Evolutionary conservation across 768 basidiomycete genomes (phyloP), one percentile per base, ranked within the genome.

Genomic region (Xerocomus potaroensis): DNA sequence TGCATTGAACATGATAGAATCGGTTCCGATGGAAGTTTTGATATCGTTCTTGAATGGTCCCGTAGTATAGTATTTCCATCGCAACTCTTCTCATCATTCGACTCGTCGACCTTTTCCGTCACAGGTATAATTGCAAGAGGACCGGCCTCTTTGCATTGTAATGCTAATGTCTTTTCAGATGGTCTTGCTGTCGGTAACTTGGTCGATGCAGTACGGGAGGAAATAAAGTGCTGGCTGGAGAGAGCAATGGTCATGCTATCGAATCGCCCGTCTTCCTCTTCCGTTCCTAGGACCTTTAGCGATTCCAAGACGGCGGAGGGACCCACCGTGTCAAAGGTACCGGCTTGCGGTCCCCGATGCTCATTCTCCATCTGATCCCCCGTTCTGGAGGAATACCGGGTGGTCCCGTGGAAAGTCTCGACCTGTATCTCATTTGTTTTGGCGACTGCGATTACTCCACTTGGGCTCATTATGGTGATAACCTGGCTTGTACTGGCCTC

Each of bases 1-100:
- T 58, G 53, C 1, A 58, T 55, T 9, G 59, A 61, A 1, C 39
- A 27, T 16, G 37, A 44, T 10, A 53, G 40, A 3, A 43, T 47
- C 5, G 53, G 53, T 29, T 49, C 46, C 2, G 26, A 16, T 22
- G 45, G 14, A n/a, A 24, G 34, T 21, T 38, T 44, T 16, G 32
- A 37, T 27, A 8, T 37, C 16, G 36, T 16, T 33, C n/a, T n/a
- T 11, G 21, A 26, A 45, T 22, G 15, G 5, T 41, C 37, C 32
- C 29, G 35, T 29, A 21, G 41, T 32, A 33, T 22, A 12, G 19
- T 4, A 19, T 10, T 12, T n/a, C 5, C 29, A 3, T 58, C 16
- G 22, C 11, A 9, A 8, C 21, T 23, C 29, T 43, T 34, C 19
- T 8, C 2, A 34, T 54, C 14, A 21, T 41, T 18, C 26, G 16